Evolutionary conservation across 2,329 filamentous ascomycete genomes (phyloP).

Genomic region (Thelonectria blattea): DNA sequence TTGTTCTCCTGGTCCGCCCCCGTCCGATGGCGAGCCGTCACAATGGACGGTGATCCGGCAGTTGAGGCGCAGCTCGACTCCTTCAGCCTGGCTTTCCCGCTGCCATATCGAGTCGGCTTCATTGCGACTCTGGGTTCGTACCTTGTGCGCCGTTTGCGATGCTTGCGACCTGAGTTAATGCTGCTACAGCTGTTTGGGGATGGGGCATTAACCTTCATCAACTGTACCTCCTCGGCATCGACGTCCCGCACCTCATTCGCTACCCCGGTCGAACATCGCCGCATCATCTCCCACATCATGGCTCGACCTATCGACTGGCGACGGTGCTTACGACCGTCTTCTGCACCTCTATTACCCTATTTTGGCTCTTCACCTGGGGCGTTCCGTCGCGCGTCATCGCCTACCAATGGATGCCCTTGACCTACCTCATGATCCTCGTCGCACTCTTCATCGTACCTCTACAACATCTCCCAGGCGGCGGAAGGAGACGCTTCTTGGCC

Average conservation of each 20-base stretch:
- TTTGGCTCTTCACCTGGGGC: constrained; percentile 82
- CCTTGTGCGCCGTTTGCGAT: neutral
- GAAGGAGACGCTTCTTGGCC: constrained; percentile 75
- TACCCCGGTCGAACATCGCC: constrained; percentile 78
- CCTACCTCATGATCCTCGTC: constrained; percentile 76
- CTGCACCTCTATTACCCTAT: constrained; percentile 73
- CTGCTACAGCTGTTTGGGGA: constrained; percentile 81
- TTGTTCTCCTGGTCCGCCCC: neutral
- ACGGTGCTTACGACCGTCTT: constrained; percentile 76
- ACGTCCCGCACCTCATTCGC: constrained; percentile 84
- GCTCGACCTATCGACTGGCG: constrained; percentile 86
- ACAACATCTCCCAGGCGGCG: constrained; percentile 69
- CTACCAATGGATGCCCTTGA: constrained; percentile 86
- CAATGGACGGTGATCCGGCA: constrained; percentile 76
- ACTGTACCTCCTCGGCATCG: constrained; percentile 79
- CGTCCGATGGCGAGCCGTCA: constrained; percentile 35
- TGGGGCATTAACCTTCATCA: constrained; percentile 94
- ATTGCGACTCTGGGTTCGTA: constrained; percentile 80
- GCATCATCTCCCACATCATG: constrained; percentile 75
- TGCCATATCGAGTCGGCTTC: constrained; percentile 88
- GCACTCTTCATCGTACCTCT: constrained; percentile 76
- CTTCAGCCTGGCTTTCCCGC: constrained; percentile 84
- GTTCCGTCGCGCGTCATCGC: constrained; percentile 71
- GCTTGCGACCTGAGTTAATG: constrained; percentile 16
- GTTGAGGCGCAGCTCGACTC: constrained; percentile 77